Base-by-base conservation (phyloP, 441 rosid species). In the Bruguiera hainesii region DNA sequence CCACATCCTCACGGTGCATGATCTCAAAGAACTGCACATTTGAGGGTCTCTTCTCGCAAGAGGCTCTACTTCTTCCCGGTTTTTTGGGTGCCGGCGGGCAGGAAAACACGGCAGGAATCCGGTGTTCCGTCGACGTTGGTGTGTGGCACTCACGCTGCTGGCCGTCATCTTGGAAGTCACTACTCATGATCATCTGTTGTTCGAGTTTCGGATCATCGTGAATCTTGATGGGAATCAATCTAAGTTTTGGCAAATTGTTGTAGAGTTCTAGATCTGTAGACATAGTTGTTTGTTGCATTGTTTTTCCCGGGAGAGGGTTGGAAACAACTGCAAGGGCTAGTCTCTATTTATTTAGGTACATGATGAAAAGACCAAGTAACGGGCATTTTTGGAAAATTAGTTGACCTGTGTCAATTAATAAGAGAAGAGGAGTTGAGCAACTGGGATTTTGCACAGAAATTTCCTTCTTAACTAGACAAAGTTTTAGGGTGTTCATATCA, bases 11-110 rank as follows among this genome's bases (percentile, higher is more conserved):
- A 10, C 46, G 28, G 37, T 64, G n/a, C 58, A 50, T 6, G 20
- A 1, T 42, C 48, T 64, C 29, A 11, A 64, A 64, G 57, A 64
- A 64, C 9, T 64, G 28, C 42, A 49, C 10, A 6, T 11, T 51
- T 31, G 59, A 51, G n/a, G 7, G 21, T 26, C 15, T 31, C n/a
- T 46, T 64, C n/a, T 51, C 51, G 30, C 67, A 7, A 8, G 48
- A 28, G 6, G 15, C 28, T 3, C 46, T 10, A n/a, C 28, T 50
- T 7, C 3, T 48, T n/a, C 26, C 13, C 6, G 59, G 30, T 51
- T 64, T 57, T 64, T 30, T 11, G 37, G 66, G 66, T 63, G 67
- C n/a, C 30, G 67, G 58, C 11, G 67, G 67, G 56, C 67, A 64
- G 67, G 10, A 20, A 30, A 28, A n/a, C 29, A 50, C 5, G 46